Evolutionary conservation across 2,329 filamentous ascomycete species (phyloP), one percentile per base, ranked within the genome.

Genomic region (Chrysoporthe cubensis): DNA sequence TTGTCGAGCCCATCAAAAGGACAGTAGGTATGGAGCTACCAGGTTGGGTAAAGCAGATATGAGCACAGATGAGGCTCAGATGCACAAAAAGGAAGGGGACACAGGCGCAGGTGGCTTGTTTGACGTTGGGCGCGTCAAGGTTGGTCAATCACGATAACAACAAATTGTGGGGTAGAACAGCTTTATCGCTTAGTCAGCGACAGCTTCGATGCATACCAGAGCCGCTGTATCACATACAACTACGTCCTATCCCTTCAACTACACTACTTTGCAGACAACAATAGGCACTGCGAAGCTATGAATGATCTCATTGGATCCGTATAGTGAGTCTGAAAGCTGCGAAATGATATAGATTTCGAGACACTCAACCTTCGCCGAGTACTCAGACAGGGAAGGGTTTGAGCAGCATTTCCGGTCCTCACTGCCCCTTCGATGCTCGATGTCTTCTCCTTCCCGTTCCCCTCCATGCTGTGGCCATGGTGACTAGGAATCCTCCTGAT

Each of bases 231-330:
- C 26, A 26, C 26, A 21, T 16, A 3, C 54, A n/a, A 57, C 54
- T 37, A 72, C 48, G 74, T 81, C 74, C 69, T 80, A 4, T 32
- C 21, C n/a, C 3, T 14, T 26, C 9, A 26, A 26, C 9, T 52
- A 9, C 21, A 32, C 9, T 11, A 32, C 21, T 32, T 4, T 32
- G 3, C 26, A 21, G 21, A 52, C 48, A n/a, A 26, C 21, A 26
- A 52, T 26, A 4, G n/a, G n/a, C 21, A 4, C 21, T 32, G 11
- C 11, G n/a, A 32, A 26, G 26, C 2, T 9, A 52, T 52, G 48
- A 3, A 54, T 11, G 32, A 16, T 16, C 21, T 32, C 21, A 52
- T 54, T 5, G 32, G 21, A 16, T 16, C 26, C 4, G 4, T 7
- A 54, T 13, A 11, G 11, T 16, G 6, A 5, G 11, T 26, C 3